A percentile compares a stretch with the other conserved stretches of the same genome.
phyloP scores from a whole-genome alignment of 345 rosid genomes.

The Eutrema japonicum region DNA sequence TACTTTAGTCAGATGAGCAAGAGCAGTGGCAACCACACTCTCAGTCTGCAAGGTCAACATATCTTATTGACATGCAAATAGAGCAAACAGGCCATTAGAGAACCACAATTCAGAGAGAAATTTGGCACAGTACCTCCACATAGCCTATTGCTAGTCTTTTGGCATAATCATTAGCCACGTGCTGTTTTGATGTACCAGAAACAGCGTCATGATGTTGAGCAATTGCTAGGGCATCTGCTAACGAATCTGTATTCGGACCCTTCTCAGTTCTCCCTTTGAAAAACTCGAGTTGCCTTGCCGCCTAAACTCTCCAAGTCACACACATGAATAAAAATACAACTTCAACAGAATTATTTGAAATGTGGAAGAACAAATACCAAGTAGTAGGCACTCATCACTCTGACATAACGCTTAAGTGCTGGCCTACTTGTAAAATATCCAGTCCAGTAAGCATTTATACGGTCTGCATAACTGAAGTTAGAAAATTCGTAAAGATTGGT shows the following conservation, averaged over 20 bases:
- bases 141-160: slow-evolving; percentile 88
- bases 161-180: slow-evolving; percentile 92
- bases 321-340: slow-evolving; percentile 22
- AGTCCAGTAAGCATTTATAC: slow-evolving; percentile 93
- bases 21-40: slow-evolving; percentile 75
- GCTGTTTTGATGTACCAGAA: slow-evolving; percentile 89
- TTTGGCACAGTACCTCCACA: slow-evolving; percentile 57
- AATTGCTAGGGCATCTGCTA: slow-evolving; percentile 93
- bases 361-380: slow-evolving; percentile 56
- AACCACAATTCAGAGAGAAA: slow-evolving; percentile 15
- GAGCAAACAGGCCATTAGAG: slow-evolving; percentile 13
- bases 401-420: slow-evolving; percentile 85
- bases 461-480: slow-evolving; percentile 86
- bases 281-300: slow-evolving; percentile 92
- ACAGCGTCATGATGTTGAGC: slow-evolving; percentile 99
- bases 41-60: slow-evolving; percentile 65
- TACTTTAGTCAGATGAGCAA: slow-evolving; percentile 68
- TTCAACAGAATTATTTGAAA: slow-evolving; percentile 9
- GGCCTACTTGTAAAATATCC: slow-evolving; percentile 96
- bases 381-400: slow-evolving; percentile 90
- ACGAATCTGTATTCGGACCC: slow-evolving; percentile 73
- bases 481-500: slow-evolving; percentile 17
- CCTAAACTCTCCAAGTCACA: slow-evolving; percentile 55
- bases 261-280: slow-evolving; percentile 68
- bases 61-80: slow-evolving; percentile 11